phyloP scores from a whole-genome alignment of 192 early-diverging fungal species.

The Chytriomyces hyalinus region DNA sequence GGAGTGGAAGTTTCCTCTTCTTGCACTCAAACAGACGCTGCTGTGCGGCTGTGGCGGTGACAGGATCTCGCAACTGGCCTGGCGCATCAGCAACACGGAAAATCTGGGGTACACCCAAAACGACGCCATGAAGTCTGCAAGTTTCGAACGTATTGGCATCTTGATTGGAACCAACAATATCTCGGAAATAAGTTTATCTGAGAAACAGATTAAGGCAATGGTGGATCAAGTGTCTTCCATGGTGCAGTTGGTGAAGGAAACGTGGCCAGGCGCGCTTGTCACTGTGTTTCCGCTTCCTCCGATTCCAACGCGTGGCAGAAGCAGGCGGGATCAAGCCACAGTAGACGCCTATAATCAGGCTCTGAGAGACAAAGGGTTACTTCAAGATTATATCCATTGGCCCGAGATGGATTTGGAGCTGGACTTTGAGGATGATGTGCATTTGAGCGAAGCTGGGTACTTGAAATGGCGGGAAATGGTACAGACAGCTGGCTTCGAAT shows the following conservation, averaged over 20 bases:
- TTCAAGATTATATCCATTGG: conserved; percentile 9
- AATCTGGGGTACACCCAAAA: conserved; percentile 26
- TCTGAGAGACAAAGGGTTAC: conserved; percentile 1
- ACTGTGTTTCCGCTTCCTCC: conserved; percentile 37
- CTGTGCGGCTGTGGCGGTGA: conserved; percentile 36
- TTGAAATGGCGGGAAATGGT: conserved; percentile 25
- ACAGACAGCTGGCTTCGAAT: background rate
- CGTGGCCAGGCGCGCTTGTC: conserved; percentile 21
- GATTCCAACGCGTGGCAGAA: conserved; percentile 7
- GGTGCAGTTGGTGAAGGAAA: background rate
- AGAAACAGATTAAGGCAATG: conserved; percentile 8
- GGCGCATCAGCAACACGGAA: conserved; percentile 23
- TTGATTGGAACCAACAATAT: conserved; percentile 33
- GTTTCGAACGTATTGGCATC: conserved; percentile 24
- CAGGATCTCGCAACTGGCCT: conserved; percentile 26
- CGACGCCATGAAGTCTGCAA: background rate
- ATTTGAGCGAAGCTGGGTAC: conserved; percentile 32
- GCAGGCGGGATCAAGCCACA: conserved; percentile 2
- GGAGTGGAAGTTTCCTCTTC: conserved; percentile 21
- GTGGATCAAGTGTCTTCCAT: conserved; percentile 9
- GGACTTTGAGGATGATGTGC: conserved; percentile 37
- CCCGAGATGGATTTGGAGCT: conserved; percentile 26
- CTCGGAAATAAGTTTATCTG: background rate
- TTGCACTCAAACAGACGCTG: conserved; percentile 30
- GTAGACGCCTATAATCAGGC: conserved; percentile 17